Percentiles rank a stretch among this genome's conserved stretches.
These are phyloP conservation scores for Plasmodium yoelii DNA, from an alignment of 169 alveolate genomes.

Conservation along the genomic window DNA sequence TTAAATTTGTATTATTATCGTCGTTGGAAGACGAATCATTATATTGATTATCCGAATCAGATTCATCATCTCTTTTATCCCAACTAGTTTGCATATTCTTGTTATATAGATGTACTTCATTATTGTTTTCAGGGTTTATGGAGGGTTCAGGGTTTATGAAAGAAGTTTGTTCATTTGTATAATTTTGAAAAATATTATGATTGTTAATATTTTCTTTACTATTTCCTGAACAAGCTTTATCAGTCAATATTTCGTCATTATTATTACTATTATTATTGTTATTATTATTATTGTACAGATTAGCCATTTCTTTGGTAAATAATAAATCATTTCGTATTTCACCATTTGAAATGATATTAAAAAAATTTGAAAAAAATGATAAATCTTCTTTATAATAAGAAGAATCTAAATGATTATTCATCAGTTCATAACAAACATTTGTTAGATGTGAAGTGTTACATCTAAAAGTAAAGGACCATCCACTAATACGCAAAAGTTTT, in stretches of 20 bases:
- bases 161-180: too few species aligned
- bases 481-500: constrained; percentile 51
- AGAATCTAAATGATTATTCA: constrained; percentile 58
- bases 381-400: constrained; percentile 45
- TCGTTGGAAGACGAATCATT: too few species aligned
- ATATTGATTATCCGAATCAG: too few species aligned
- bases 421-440: constrained; percentile 49
- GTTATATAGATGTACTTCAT: too few species aligned
- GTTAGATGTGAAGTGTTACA: constrained; percentile 39
- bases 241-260: background rate
- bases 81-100: too few species aligned
- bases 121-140: too few species aligned
- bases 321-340: constrained; percentile 50
- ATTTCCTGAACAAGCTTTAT: background rate
- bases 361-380: constrained; percentile 29
- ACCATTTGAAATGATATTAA: constrained; percentile 59
- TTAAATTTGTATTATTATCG: background rate
- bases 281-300: constrained; percentile 6
- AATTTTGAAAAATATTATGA: too few species aligned
- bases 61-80: too few species aligned
- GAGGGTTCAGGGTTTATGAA: too few species aligned
- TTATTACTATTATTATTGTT: too few species aligned
- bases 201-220: background rate
- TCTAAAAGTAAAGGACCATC: constrained; percentile 74
- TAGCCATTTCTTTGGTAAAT: constrained; percentile 22